phyloP scores from a whole-genome alignment of 345 rosid genomes.

The Boechera retrofracta region DNA sequence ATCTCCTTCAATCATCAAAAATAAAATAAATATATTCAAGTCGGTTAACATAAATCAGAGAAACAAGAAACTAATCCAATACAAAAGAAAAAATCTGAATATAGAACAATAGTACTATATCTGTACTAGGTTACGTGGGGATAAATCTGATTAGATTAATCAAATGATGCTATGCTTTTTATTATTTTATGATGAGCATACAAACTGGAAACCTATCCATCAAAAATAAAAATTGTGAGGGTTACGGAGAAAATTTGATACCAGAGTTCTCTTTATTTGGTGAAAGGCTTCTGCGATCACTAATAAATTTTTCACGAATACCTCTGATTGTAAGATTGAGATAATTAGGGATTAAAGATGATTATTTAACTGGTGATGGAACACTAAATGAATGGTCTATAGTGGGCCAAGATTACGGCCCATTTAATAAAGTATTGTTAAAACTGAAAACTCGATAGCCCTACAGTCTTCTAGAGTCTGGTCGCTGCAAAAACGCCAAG shows the following conservation, averaged over 20 bases:
- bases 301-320: neutral
- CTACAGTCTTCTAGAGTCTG: no score
- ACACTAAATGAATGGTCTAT: no score
- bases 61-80: no score
- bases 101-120: no score
- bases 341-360: conserved; percentile 5
- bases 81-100: no score
- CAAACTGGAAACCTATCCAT: no score
- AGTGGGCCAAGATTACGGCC: conserved; percentile 33
- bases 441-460: no score
- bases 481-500: no score
- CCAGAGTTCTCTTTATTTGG: neutral
- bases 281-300: conserved; percentile 14
- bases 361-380: neutral
- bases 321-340: neutral
- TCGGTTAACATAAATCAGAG: no score
- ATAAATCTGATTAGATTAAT: neutral
- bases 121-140: neutral
- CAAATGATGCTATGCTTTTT: no score
- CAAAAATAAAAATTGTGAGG: neutral
- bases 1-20: neutral
- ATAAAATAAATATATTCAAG: no score
- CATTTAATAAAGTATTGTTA: conserved; percentile 2
- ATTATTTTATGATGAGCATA: no score
- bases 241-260: conserved; percentile 7